Percentiles rank a stretch among this genome's conserved stretches.
Conservation (phyloP, 2,329 filamentous ascomycete genomes). For the Scopulariopsis brevicaulis region DNA sequence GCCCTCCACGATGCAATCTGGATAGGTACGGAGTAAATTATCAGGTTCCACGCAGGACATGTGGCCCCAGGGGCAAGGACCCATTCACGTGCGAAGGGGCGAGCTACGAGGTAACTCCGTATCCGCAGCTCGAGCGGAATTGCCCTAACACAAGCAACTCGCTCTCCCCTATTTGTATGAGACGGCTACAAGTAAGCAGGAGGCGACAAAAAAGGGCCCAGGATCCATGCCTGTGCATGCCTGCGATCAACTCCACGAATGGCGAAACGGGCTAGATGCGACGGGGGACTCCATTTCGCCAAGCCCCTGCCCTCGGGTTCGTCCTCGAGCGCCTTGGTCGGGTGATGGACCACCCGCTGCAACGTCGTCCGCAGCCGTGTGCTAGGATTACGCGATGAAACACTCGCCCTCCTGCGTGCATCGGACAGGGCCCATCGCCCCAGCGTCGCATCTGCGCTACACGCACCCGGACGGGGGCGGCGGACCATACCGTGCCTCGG, state of each 20-base stretch:
- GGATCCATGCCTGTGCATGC: neutral
- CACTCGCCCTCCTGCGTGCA: neutral
- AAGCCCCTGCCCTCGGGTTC: neutral
- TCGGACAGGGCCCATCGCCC: neutral
- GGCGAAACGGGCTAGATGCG: neutral
- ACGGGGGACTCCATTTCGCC: neutral
- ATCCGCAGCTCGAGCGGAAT: neutral
- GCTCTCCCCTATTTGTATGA: neutral
- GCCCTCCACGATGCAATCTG: neutral
- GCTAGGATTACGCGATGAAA: neutral
- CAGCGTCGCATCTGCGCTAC: neutral
- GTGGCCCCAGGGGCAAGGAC: neutral
- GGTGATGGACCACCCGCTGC: neutral
- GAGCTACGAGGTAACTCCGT: neutral
- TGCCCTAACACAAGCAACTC: neutral
- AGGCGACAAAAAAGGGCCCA: neutral
- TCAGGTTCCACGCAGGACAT: neutral
- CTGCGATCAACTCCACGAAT: neutral
- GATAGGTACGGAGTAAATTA: neutral
- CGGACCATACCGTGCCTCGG: neutral
- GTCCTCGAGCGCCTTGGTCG: neutral
- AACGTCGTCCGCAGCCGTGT: neutral
- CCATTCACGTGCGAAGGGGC: neutral
- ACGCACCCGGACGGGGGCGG: neutral
- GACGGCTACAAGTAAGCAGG: neutral